Conservation (phyloP, 805 yeast genomes). For the Brettanomyces bruxellensis region DNA sequence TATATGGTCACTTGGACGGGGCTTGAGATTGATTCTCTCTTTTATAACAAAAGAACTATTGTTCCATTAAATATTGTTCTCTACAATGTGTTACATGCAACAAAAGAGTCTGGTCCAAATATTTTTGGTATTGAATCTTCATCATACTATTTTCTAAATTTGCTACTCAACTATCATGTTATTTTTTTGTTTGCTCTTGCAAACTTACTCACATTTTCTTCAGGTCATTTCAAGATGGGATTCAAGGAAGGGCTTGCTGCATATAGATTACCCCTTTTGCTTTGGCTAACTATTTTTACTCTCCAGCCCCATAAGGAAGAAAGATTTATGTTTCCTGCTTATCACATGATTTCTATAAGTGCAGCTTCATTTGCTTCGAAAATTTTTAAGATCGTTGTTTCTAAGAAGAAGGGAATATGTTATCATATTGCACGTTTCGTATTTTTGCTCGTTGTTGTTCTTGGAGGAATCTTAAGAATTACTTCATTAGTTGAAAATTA, state of each 20-base stretch:
- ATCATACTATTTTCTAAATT: constrained; percentile 58
- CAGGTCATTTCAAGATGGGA: background rate
- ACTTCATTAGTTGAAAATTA: constrained; percentile 57
- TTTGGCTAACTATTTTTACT: constrained; percentile 64
- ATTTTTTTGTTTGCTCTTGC: constrained; percentile 33
- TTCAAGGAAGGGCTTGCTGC: constrained; percentile 5
- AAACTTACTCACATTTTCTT: constrained; percentile 24
- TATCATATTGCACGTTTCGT: background rate
- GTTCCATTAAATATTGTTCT: constrained; percentile 78
- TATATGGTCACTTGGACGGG: constrained; percentile 13
- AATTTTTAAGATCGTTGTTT: background rate
- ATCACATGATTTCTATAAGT: constrained; percentile 55
- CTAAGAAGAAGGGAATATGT: background rate
- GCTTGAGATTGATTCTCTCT: constrained; percentile 43
- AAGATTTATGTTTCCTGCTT: constrained; percentile 79
- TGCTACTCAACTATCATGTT: constrained; percentile 66
- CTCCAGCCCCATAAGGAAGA: constrained; percentile 90
- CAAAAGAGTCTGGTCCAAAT: constrained; percentile 72
- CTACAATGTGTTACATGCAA: constrained; percentile 69
- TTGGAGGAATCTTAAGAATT: constrained; percentile 41
- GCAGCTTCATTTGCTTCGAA: constrained; percentile 34
- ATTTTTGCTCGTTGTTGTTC: constrained; percentile 11
- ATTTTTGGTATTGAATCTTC: constrained; percentile 85
- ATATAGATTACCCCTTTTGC: constrained; percentile 21
- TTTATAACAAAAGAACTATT: constrained; percentile 50